Percentiles rank a stretch among this genome's conserved stretches.
phyloP scores from a whole-genome alignment of 1,139 yeast species.

The Taphrina communis region DNA sequence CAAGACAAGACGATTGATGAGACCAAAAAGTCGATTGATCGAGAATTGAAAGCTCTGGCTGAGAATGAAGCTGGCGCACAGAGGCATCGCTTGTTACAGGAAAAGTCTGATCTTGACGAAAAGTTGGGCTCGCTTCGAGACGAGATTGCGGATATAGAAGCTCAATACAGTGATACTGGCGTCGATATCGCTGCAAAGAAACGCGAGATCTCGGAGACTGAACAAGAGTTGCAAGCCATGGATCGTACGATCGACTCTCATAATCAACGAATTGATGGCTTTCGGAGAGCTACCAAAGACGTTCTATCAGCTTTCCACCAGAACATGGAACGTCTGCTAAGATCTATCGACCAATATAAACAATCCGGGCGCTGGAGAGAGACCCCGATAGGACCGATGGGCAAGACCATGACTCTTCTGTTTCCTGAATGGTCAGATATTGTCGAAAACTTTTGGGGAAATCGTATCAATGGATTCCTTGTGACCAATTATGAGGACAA shows the following conservation, averaged over 20 bases:
- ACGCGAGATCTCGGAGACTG: constrained; percentile 47
- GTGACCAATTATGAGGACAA: constrained; percentile 72
- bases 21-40: constrained; percentile 14
- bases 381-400: constrained; percentile 85
- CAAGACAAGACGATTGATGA: constrained; percentile 28
- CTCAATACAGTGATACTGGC: constrained; percentile 47
- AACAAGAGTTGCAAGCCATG: constrained; percentile 49
- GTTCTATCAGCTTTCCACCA: constrained; percentile 58
- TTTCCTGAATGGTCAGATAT: constrained; percentile 66
- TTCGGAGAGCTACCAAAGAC: constrained; percentile 46
- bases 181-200: constrained; percentile 48
- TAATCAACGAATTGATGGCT: constrained; percentile 44
- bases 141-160: constrained; percentile 34
- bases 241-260: constrained; percentile 46
- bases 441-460: constrained; percentile 61
- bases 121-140: constrained; percentile 47
- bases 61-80: constrained; percentile 34
- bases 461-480: constrained; percentile 66
- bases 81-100: constrained; percentile 41
- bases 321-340: constrained; percentile 55
- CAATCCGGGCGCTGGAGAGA: constrained; percentile 53
- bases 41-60: constrained; percentile 20
- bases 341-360: constrained; percentile 53
- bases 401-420: constrained; percentile 65
- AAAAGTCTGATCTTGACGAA: constrained; percentile 48